phyloP scores from a whole-genome alignment of 2,329 filamentous ascomycete species.

The Diplocarpon rosae region DNA sequence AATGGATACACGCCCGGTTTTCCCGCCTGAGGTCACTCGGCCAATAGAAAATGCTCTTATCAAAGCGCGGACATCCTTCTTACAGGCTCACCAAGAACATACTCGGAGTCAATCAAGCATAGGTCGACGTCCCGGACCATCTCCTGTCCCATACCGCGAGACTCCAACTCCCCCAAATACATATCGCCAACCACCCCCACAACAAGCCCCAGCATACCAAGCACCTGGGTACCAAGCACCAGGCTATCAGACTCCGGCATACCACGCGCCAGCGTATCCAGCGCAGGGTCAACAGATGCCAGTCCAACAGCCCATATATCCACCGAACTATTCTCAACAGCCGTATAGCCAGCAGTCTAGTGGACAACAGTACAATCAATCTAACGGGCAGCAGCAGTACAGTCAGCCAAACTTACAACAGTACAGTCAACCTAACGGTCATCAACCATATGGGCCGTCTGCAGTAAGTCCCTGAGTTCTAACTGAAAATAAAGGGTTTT shows the following conservation, averaged over 20 bases:
- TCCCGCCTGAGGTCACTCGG: slow-evolving; percentile 73
- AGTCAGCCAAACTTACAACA: neutral
- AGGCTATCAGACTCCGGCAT: slow-evolving; percentile 28
- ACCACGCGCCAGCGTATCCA: slow-evolving; percentile 10
- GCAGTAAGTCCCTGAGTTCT: slow-evolving; percentile 16
- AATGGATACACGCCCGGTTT: slow-evolving; percentile 84
- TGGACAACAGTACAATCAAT: slow-evolving; percentile 4
- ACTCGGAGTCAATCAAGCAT: slow-evolving; percentile 45
- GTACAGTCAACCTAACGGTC: slow-evolving; percentile 13
- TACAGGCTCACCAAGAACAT: slow-evolving; percentile 48
- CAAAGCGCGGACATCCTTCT: slow-evolving; percentile 55
- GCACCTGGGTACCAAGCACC: slow-evolving; percentile 25
- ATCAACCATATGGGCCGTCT: slow-evolving; percentile 21
- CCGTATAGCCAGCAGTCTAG: slow-evolving; percentile 3
- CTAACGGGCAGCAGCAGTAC: slow-evolving; percentile 12
- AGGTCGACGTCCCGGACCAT: slow-evolving; percentile 38
- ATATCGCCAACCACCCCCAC: slow-evolving; percentile 29
- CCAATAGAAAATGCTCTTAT: slow-evolving; percentile 91
- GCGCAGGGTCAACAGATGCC: slow-evolving; percentile 1
- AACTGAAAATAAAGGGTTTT: neutral
- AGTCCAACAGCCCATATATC: neutral
- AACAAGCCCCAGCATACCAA: slow-evolving; percentile 25
- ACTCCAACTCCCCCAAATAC: slow-evolving; percentile 61
- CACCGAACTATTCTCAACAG: slow-evolving; percentile 4
- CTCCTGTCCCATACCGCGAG: slow-evolving; percentile 53